These are phyloP conservation scores for Colletotrichum spinosum DNA, from an alignment of 2,329 filamentous ascomycete species.

Conservation along the genomic window DNA sequence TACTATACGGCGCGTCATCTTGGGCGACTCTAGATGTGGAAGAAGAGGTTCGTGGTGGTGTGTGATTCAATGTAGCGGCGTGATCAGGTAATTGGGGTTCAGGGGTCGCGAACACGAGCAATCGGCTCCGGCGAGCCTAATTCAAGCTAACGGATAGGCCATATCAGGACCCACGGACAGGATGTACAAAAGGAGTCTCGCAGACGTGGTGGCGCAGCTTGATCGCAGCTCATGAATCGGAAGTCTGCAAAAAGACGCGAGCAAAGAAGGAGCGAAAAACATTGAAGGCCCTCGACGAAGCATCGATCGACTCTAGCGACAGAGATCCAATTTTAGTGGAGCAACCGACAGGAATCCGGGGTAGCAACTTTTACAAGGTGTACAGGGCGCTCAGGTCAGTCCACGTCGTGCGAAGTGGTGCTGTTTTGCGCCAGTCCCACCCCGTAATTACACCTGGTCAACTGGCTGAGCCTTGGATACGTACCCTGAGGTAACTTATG, in stretches of 20 bases:
- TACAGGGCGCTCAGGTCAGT: background rate
- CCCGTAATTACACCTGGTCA: background rate
- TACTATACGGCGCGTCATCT: conserved; percentile 41
- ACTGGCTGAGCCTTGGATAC: conserved; percentile 4
- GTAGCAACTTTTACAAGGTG: conserved; percentile 28
- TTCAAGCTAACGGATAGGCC: conserved; percentile 33
- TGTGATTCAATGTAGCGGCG: background rate
- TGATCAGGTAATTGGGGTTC: conserved; percentile 10
- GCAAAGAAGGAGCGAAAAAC: conserved; percentile 30
- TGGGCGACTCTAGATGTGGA: conserved; percentile 21
- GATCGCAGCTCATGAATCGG: conserved; percentile 20
- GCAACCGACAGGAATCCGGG: conserved; percentile 30
- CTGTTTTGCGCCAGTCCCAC: no score
- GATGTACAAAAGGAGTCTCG: conserved; percentile 4
- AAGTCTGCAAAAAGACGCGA: conserved; percentile 15
- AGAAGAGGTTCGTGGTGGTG: conserved; percentile 1
- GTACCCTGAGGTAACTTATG: background rate
- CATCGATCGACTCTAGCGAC: conserved; percentile 24
- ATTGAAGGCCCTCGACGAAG: conserved; percentile 1
- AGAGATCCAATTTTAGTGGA: conserved; percentile 27
- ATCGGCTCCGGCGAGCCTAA: conserved; percentile 35
- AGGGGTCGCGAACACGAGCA: conserved; percentile 28
- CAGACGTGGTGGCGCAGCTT: conserved; percentile 24
- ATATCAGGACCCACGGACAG: conserved; percentile 32
- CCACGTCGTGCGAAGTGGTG: background rate